These are phyloP conservation scores for Hyaloscypha variabilis DNA, from an alignment of 495 filamentous ascomycete species.

Conservation along the genomic window DNA sequence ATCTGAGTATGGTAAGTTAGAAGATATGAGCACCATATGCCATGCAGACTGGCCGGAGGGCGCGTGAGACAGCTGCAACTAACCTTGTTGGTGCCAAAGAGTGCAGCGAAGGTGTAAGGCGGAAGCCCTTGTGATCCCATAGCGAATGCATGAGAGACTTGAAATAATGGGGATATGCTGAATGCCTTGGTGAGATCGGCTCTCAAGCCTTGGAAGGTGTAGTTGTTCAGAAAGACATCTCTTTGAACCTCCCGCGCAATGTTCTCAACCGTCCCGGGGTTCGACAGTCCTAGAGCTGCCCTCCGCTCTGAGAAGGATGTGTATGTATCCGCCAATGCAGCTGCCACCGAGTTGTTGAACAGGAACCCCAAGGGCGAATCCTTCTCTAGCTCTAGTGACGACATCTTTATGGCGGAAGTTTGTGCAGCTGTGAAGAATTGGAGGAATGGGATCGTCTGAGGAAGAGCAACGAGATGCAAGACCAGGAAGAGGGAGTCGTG, in stretches of 20 bases:
- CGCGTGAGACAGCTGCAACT: slow-evolving; percentile 36
- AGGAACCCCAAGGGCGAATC: slow-evolving; percentile 67
- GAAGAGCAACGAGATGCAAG: background rate
- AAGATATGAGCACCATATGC: background rate
- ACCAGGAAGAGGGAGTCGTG: background rate
- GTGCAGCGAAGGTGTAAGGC: slow-evolving; percentile 90
- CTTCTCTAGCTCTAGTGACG: slow-evolving; percentile 36
- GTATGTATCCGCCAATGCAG: slow-evolving; percentile 76
- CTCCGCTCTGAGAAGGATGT: slow-evolving; percentile 81
- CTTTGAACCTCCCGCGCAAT: slow-evolving; percentile 91
- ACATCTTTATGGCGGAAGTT: slow-evolving; percentile 17
- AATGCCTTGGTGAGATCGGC: slow-evolving; percentile 96
- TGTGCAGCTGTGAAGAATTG: background rate
- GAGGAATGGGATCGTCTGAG: background rate
- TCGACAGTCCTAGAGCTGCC: slow-evolving; percentile 82
- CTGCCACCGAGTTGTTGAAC: slow-evolving; percentile 69
- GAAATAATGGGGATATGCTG: slow-evolving; percentile 90
- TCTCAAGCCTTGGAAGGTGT: slow-evolving; percentile 91
- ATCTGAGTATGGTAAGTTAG: slow-evolving; percentile 53
- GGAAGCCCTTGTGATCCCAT: slow-evolving; percentile 85
- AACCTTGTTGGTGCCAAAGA: slow-evolving; percentile 92
- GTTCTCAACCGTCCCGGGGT: slow-evolving; percentile 91
- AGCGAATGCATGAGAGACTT: slow-evolving; percentile 93
- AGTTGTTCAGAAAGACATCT: slow-evolving; percentile 91
- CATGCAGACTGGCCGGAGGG: background rate